A percentile compares a stretch with the other conserved stretches of the same genome.
Conservation (phyloP, 164 flowering plant species). For the Vitis riparia region DNA sequence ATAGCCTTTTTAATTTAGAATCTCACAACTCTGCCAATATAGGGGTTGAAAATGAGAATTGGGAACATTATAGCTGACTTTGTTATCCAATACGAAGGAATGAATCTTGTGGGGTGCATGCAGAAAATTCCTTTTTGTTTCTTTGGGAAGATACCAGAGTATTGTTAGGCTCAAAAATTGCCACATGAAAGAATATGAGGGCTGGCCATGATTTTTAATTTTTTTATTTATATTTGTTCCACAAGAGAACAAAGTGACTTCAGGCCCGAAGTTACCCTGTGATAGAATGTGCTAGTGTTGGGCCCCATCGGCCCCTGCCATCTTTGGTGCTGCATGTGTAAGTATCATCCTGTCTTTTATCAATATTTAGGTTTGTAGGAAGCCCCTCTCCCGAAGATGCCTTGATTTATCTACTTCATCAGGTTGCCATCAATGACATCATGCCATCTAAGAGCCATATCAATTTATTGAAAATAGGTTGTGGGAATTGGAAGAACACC, state of each 20-base stretch:
- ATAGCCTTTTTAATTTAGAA: background rate
- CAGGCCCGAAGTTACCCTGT: no score
- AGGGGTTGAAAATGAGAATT: background rate
- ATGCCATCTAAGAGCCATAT: background rate
- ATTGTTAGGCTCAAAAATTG: background rate
- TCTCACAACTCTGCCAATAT: background rate
- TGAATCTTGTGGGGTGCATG: no score
- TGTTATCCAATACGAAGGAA: no score
- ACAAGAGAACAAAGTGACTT: no score
- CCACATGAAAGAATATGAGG: background rate
- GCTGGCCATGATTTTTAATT: no score
- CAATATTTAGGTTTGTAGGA: background rate
- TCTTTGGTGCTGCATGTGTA: background rate
- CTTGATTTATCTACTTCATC: background rate
- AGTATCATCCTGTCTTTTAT: background rate
- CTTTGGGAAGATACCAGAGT: background rate
- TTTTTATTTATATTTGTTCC: no score
- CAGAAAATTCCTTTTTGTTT: no score
- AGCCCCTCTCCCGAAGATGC: background rate
- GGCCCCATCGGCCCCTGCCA: background rate
- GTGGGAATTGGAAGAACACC: background rate
- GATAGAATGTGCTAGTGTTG: background rate
- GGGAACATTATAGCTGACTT: background rate
- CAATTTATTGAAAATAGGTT: background rate
- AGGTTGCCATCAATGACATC: background rate